These are phyloP conservation scores for Arthrobotrys sphaeroides DNA, from an alignment of 2,329 filamentous ascomycete species.

Conservation along the genomic window DNA sequence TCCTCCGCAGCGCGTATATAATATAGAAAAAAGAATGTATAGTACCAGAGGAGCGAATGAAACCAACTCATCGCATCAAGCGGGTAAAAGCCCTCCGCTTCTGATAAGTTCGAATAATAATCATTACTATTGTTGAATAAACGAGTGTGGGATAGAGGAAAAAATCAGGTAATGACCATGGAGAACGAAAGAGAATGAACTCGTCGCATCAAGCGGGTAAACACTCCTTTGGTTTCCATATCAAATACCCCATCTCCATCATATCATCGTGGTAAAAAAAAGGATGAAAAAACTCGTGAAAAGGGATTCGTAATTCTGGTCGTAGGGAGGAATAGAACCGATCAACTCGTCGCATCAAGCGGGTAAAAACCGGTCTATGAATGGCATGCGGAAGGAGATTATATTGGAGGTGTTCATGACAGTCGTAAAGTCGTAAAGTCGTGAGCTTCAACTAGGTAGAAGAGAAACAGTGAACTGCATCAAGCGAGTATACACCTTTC, in stretches of 20 bases:
- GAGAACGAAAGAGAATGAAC: constrained; percentile 3
- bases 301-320: background rate
- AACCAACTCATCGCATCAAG: constrained; percentile 26
- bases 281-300: no score
- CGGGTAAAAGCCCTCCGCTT: constrained; percentile 16
- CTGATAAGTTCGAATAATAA: background rate
- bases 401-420: background rate
- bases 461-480: constrained; percentile 1
- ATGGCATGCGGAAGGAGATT: background rate
- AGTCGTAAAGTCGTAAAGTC: background rate
- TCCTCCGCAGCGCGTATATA: no score
- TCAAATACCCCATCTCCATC: no score
- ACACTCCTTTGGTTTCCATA: constrained; percentile 9
- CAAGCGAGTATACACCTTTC: constrained; percentile 1
- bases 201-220: constrained; percentile 28
- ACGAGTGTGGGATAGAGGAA: background rate
- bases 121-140: no score
- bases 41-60: background rate
- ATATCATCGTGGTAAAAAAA: background rate
- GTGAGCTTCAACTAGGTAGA: no score
- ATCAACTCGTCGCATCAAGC: constrained; percentile 47
- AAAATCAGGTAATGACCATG: background rate
- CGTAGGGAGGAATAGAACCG: background rate
- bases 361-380: constrained; percentile 31
- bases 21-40: background rate